Evolutionary conservation across 768 basidiomycete species (phyloP), one percentile per base, ranked within the genome.

Genomic region (Lactarius akahatsu): DNA sequence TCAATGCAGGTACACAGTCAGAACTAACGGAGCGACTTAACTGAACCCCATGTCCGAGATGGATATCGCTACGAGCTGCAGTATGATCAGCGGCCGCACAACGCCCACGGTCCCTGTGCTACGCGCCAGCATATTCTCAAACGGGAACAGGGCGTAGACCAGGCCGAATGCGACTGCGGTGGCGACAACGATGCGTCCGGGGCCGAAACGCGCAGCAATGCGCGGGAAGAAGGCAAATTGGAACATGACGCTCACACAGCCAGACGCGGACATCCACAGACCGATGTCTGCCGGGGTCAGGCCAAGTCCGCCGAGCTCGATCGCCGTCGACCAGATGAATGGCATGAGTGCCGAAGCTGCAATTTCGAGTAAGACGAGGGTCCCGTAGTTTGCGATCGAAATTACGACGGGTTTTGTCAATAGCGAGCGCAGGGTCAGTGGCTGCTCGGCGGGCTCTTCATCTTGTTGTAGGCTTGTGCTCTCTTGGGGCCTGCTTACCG

Each of bases 61-160:
- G 41, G 30, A 11, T 7, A 30, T 28, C 7, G 16, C 26, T 18
- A 40, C 18, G n/a, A 45, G 23, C 59, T 61, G 59, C 28, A 43
- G 20, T 2, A 38, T n/a, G 26, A 61, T 32, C 4, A 61, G 34
- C 10, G 41, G 13, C 59, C 57, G 26, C 36, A 16, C 56, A 11
- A n/a, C 58, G 20, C 18, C 6, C 34, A 1, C 36, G 13, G 38
- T 38, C 38, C 13, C 38, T 0, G 38, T 2, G 9, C 23, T 34
- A 16, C 47, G 40, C 59, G 40, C 41, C 15, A 23, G 30, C 30
- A 45, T 11, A 8, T 59, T 59, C 28, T 47, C 41, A n/a, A 74
- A n/a, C 10, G 77, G 76, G 60, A 78, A 78, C 38, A 73, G 30
- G 2, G 67, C 28, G 30, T 30, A 57, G 56, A 36, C 0, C 30